Conservation (phyloP, 176 grass and related monocot genomes). For the Poa pratensis region DNA sequence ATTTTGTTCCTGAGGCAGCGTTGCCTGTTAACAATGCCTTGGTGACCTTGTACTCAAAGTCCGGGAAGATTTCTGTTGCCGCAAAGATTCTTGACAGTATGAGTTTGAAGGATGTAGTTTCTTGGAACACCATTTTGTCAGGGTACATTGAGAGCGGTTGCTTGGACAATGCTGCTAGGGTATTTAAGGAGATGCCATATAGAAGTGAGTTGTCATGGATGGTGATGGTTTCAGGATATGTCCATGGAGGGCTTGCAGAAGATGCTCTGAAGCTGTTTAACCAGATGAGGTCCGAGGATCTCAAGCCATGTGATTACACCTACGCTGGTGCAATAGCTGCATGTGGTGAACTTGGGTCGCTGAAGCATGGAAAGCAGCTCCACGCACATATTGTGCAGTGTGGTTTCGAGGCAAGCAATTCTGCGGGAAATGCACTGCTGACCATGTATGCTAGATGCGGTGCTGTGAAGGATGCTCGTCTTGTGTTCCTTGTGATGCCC, state of each 20-base stretch:
- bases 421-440: conserved; percentile 79
- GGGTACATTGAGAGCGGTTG: conserved; percentile 61
- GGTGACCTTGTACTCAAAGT: conserved; percentile 80
- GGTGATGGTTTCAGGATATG: conserved; percentile 85
- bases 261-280: conserved; percentile 72
- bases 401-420: conserved; percentile 82
- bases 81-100: conserved; percentile 66
- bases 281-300: conserved; percentile 58
- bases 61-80: conserved; percentile 56
- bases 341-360: conserved; percentile 70
- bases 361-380: conserved; percentile 71
- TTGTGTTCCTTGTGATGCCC: conserved; percentile 68
- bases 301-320: conserved; percentile 73
- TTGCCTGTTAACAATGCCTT: conserved; percentile 81
- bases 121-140: conserved; percentile 89
- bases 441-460: conserved; percentile 95
- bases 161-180: conserved; percentile 55
- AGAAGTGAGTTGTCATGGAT: conserved; percentile 92
- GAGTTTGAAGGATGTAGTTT: conserved; percentile 71
- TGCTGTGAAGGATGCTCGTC: conserved; percentile 62
- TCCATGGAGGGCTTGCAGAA: conserved; percentile 73
- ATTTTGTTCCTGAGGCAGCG: conserved; percentile 61
- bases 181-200: conserved; percentile 76
- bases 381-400: conserved; percentile 71
- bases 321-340: conserved; percentile 74